phyloP scores from a whole-genome alignment of 176 grass and related monocot genomes.

The Ampelocalamus luodianensis region DNA sequence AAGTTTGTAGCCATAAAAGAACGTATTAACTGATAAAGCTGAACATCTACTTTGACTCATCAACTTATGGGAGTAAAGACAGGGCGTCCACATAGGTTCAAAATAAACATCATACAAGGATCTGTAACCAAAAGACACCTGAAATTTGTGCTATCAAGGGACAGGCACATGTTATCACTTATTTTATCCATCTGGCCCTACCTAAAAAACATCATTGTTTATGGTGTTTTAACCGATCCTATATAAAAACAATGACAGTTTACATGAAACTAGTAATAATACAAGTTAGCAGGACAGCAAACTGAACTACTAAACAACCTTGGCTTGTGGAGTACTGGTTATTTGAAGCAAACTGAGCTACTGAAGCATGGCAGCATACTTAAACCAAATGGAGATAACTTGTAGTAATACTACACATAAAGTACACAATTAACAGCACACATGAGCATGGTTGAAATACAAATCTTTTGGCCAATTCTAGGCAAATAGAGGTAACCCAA shows the following conservation, averaged over 20 bases:
- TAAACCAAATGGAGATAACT: constrained; percentile 16
- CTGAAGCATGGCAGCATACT: neutral
- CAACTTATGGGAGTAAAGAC: neutral
- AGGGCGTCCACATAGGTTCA: neutral
- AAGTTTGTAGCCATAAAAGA: neutral
- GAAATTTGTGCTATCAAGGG: neutral
- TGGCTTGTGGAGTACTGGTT: neutral
- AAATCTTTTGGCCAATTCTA: neutral
- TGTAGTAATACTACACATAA: constrained; percentile 5
- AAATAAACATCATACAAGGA: neutral
- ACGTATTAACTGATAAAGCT: neutral
- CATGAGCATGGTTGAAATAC: constrained; percentile 7
- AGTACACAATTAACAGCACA: constrained; percentile 8
- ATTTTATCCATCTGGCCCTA: neutral
- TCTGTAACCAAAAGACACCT: neutral
- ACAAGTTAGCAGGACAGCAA: neutral
- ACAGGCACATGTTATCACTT: neutral
- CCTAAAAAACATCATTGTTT: neutral
- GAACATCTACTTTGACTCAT: neutral
- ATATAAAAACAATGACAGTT: neutral
- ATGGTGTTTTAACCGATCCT: neutral
- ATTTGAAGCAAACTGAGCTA: neutral
- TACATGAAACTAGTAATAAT: neutral
- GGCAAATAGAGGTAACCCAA: neutral
- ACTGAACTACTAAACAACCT: neutral